A percentile compares a stretch with the other conserved stretches of the same genome.
Conservation (phyloP, 2,329 filamentous ascomycete species). For the Microsporum audouinii region DNA sequence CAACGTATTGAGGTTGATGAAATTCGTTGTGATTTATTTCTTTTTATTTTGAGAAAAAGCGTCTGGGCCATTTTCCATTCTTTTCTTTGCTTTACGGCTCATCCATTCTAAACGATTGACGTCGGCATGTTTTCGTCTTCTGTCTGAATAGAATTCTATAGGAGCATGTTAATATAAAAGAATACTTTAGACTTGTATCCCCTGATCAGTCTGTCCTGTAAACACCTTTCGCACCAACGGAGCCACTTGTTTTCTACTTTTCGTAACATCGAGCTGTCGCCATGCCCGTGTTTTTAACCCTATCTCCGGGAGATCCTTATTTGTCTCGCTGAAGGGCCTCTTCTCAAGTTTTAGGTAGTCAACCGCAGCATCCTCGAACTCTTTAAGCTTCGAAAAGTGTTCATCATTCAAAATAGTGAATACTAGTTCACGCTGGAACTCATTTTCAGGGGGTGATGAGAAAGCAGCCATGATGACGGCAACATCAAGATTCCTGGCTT, state of each 20-base stretch:
- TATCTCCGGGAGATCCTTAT: conserved; percentile 15
- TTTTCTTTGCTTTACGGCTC: background rate
- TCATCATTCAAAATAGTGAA: conserved; percentile 36
- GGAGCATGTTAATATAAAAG: background rate
- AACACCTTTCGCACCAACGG: conserved; percentile 44
- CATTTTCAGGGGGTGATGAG: conserved; percentile 27
- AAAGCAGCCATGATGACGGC: conserved; percentile 51
- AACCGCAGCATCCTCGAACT: conserved; percentile 34
- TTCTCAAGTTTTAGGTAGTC: conserved; percentile 34
- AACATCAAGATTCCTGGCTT: conserved; percentile 38
- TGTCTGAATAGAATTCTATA: background rate
- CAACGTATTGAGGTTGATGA: background rate
- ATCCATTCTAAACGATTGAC: background rate
- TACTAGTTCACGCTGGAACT: conserved; percentile 44
- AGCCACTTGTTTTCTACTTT: conserved; percentile 53
- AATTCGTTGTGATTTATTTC: background rate
- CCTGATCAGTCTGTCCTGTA: background rate
- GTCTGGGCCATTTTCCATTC: background rate
- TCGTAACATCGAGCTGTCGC: conserved; percentile 45
- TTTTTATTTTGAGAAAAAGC: background rate
- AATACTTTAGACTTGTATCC: background rate
- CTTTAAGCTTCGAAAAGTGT: conserved; percentile 33
- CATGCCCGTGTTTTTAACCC: conserved; percentile 39
- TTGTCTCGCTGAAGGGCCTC: conserved; percentile 18
- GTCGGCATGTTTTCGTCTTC: background rate